Percentiles rank a stretch among this genome's conserved stretches.
Conservation (phyloP, 2,329 filamentous ascomycete genomes). For the Sporothrix phasma region DNA sequence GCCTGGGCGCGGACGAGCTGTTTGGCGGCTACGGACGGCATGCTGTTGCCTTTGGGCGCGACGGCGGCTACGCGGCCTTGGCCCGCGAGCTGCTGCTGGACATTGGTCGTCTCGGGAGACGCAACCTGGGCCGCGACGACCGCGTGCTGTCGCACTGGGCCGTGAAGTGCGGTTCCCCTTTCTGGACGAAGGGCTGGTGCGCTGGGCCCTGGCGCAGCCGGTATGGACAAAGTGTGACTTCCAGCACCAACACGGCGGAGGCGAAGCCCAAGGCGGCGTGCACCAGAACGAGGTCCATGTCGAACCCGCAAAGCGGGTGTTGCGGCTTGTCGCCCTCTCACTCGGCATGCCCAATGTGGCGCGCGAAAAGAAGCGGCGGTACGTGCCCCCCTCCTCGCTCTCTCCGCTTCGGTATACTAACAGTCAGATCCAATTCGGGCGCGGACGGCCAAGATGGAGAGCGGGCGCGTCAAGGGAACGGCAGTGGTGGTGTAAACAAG, state of each 20-base stretch:
- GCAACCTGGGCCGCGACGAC: slow-evolving; percentile 93
- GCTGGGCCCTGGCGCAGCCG: slow-evolving; percentile 63
- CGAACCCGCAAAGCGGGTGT: slow-evolving; percentile 70
- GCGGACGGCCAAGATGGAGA: slow-evolving; percentile 74
- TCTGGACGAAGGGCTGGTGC: slow-evolving; percentile 78
- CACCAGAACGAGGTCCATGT: slow-evolving; percentile 32
- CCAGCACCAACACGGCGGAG: slow-evolving; percentile 33
- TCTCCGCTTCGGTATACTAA: not conserved
- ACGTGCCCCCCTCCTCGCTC: slow-evolving; percentile 25
- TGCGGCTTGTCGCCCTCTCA: slow-evolving; percentile 66
- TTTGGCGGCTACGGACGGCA: slow-evolving; percentile 92
- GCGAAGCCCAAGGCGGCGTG: too few relatives aligned
- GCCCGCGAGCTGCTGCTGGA: slow-evolving; percentile 78
- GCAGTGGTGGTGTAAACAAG: slow-evolving; percentile 35
- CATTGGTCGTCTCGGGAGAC: slow-evolving; percentile 72
- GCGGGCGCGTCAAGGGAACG: slow-evolving; percentile 58
- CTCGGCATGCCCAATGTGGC: slow-evolving; percentile 64
- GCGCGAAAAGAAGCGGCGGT: slow-evolving; percentile 88
- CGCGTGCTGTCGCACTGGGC: slow-evolving; percentile 80
- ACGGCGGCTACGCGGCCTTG: slow-evolving; percentile 57
- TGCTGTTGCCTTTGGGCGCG: slow-evolving; percentile 54
- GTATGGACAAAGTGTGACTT: slow-evolving; percentile 88
- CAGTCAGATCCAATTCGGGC: slow-evolving; percentile 72
- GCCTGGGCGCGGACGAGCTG: slow-evolving; percentile 88
- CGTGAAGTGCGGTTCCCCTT: slow-evolving; percentile 85